Conservation (phyloP, 1,284 basidiomycete species). For the Fomitopsis schrenkii region DNA sequence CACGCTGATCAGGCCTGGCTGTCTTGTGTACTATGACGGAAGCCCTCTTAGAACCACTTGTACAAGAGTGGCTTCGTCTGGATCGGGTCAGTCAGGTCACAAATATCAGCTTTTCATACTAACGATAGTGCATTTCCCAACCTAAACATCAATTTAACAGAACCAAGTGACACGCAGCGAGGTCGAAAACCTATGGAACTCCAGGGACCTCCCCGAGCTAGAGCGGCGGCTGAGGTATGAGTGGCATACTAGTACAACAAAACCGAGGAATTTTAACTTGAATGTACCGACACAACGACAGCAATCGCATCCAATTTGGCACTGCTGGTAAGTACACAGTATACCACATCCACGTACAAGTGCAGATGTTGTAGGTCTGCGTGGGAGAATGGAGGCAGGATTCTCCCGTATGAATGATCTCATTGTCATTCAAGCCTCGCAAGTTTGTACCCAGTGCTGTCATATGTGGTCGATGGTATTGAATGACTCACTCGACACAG, state of each 20-base stretch:
- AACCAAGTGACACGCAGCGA: slow-evolving; percentile 26
- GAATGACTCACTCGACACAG: slow-evolving; percentile 29
- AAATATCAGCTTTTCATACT: not conserved
- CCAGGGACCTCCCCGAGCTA: slow-evolving; percentile 19
- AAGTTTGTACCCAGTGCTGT: slow-evolving; percentile 36
- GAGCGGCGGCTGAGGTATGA: slow-evolving; percentile 26
- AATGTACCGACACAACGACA: slow-evolving; percentile 20
- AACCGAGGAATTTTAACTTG: not conserved
- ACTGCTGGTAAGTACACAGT: slow-evolving; percentile 61
- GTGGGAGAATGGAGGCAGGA: slow-evolving; percentile 82
- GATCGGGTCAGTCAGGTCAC: not conserved
- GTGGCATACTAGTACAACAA: too few relatives aligned
- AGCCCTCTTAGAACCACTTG: not conserved
- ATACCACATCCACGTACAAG: not conserved
- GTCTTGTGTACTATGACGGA: not conserved
- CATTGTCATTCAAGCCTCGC: slow-evolving; percentile 78
- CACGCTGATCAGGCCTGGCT: not conserved
- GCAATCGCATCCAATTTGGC: slow-evolving; percentile 77
- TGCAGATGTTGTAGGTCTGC: slow-evolving; percentile 47
- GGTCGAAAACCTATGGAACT: slow-evolving; percentile 19
- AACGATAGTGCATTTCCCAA: not conserved
- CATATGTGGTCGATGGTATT: too few relatives aligned
- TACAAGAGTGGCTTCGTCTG: slow-evolving; percentile 7
- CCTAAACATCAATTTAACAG: slow-evolving; percentile 8
- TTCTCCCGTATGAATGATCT: slow-evolving; percentile 86